A percentile compares a stretch with the other conserved stretches of the same genome.
Evolutionary conservation across 1,284 basidiomycete genomes (phyloP).

Genomic region (Ceratobasidium sp.): DNA sequence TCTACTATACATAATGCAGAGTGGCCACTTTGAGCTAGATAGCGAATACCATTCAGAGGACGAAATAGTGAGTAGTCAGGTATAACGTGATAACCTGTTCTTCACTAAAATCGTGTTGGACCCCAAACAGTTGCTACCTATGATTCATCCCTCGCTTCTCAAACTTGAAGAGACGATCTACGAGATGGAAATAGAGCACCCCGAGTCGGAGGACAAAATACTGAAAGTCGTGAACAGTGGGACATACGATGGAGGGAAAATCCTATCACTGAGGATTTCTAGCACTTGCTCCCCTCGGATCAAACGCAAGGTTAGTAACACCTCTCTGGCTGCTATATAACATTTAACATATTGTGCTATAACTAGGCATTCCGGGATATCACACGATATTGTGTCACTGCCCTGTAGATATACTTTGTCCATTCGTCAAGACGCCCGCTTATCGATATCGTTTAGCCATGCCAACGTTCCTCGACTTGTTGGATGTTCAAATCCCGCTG

Average conservation of each 20-base stretch:
- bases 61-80: not conserved
- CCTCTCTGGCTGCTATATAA: too few species aligned
- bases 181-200: not conserved
- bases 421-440: not conserved
- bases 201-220: not conserved
- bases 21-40: not conserved
- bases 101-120: not conserved
- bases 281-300: not conserved
- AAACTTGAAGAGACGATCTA: slow-evolving; percentile 3
- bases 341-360: too few species aligned
- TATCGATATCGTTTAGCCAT: not conserved
- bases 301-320: slow-evolving; percentile 6
- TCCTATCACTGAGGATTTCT: slow-evolving; percentile 16
- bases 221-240: slow-evolving; percentile 5
- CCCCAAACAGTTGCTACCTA: not conserved
- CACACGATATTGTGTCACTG: slow-evolving; percentile 1
- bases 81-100: not conserved
- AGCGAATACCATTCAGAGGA: not conserved
- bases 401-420: not conserved
- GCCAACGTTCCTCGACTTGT: not conserved
- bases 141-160: not conserved
- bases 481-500: not conserved
- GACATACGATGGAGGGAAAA: not conserved
- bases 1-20: slow-evolving; percentile 15
- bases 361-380: not conserved